phyloP scores from a whole-genome alignment of 495 filamentous ascomycete genomes.

The Cenococcum geophilum region DNA sequence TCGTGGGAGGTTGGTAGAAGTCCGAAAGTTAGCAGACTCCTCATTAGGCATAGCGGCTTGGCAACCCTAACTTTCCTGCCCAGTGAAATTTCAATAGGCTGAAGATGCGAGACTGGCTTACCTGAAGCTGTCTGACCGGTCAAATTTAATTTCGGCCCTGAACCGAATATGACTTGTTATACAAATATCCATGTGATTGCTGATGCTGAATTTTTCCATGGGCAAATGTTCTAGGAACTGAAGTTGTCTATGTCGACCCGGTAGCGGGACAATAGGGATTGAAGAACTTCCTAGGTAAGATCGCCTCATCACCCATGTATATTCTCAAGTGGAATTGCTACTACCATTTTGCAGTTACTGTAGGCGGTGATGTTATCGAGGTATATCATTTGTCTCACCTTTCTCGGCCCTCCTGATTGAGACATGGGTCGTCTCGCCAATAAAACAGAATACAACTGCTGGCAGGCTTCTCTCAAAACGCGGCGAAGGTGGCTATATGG shows the following conservation, averaged over 20 bases:
- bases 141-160: no score
- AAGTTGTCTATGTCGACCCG: constrained; percentile 33
- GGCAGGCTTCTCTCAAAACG: constrained; percentile 30
- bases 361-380: constrained; percentile 35
- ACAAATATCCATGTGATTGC: neutral
- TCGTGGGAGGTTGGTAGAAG: no score
- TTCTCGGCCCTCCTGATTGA: neutral
- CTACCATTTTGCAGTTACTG: constrained; percentile 16
- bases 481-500: constrained; percentile 37
- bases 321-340: neutral
- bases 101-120: no score
- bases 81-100: no score
- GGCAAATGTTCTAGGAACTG: constrained; percentile 30
- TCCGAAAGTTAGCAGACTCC: no score
- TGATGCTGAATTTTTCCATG: constrained; percentile 5
- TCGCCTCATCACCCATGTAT: neutral
- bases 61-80: no score
- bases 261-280: constrained; percentile 29
- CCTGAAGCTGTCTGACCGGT: no score
- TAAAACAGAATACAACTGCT: constrained; percentile 25
- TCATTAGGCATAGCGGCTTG: no score
- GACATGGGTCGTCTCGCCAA: constrained; percentile 26
- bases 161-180: constrained; percentile 9
- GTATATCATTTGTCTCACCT: constrained; percentile 4
- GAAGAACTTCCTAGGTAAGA: constrained; percentile 29